phyloP scores from a whole-genome alignment of 2,329 filamentous ascomycete species.

The Sporothrix globosa region DNA sequence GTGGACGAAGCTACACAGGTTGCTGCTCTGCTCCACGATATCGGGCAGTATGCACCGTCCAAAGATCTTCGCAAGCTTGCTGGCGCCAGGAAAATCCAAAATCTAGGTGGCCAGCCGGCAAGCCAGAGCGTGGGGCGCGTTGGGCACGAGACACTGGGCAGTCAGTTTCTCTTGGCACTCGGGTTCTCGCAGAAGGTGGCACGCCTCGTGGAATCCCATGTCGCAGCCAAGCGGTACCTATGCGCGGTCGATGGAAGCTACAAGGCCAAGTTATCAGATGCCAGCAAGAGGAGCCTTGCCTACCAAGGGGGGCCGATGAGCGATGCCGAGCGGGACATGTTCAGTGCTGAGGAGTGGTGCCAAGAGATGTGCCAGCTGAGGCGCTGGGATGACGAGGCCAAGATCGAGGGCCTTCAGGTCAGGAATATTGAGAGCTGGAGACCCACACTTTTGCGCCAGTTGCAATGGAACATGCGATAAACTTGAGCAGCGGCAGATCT shows the following conservation, averaged over 20 bases:
- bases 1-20: slow-evolving; percentile 10
- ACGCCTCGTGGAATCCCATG: slow-evolving; percentile 27
- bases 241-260: slow-evolving; percentile 27
- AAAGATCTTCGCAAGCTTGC: background rate
- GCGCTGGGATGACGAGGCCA: slow-evolving; percentile 29
- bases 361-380: slow-evolving; percentile 28
- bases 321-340: slow-evolving; percentile 18
- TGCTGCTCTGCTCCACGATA: slow-evolving; percentile 2
- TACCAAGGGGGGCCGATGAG: slow-evolving; percentile 30
- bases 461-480: background rate
- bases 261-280: slow-evolving; percentile 23
- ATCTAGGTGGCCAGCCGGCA: slow-evolving; percentile 4
- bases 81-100: background rate
- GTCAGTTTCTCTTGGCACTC: slow-evolving; percentile 23
- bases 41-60: slow-evolving; percentile 9
- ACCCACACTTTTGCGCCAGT: slow-evolving; percentile 1
- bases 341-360: slow-evolving; percentile 22
- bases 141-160: slow-evolving; percentile 19
- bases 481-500: background rate
- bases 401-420: slow-evolving; percentile 25
- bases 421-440: slow-evolving; percentile 20
- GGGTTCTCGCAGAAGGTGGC: slow-evolving; percentile 29
- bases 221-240: slow-evolving; percentile 28
- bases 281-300: slow-evolving; percentile 25
- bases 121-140: background rate